Evolutionary conservation across 768 basidiomycete species (phyloP), one percentile per base, ranked within the genome.

Genomic region (Xerocomellus amylosporus): DNA sequence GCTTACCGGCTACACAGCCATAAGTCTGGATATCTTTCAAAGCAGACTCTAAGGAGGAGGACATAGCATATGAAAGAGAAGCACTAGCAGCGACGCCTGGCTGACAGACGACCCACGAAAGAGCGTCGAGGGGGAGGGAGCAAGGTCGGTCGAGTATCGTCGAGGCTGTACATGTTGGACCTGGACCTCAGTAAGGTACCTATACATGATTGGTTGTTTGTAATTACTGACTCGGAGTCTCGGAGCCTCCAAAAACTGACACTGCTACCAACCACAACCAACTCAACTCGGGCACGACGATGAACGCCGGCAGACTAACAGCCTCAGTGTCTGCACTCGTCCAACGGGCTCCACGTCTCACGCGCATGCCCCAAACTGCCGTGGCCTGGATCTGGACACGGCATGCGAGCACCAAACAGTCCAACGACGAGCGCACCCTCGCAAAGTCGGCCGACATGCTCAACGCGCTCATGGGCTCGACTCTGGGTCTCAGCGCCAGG

Each of bases 361-460:
- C 14, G 7, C 55, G 31, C 33, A 26, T 36, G 4, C 44, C 34
- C 5, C 37, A 28, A 13, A 24, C 34, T 4, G 28, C 45, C 5
- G 8, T 34, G 2, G 22, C 41, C 2, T 54, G 38, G 33, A n/a
- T 53, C 22, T 41, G 43, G 19, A 22, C 49, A 20, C 58, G 63
- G 2, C 39, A 62, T 58, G 61, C 41, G 20, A 55, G 59, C 42
- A 64, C 53, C 1, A 61, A 46, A 50, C 44, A 58, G 1, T 58
- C 61, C 44, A 58, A 59, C 20, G 64, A 70, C 46, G 58, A 65
- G 40, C 54, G 44, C 14, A 67, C 65, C 0, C 58, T 65, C 33
- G 37, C 58, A 54, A 63, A 68, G 51, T 67, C 65, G 7, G 28
- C 57, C 41, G 60, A 65, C 45, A 47, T 62, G 46, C 56, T 71